These are phyloP conservation scores for Plasmodium gonderi DNA, from an alignment of 169 alveolate genomes.

Conservation along the genomic window DNA sequence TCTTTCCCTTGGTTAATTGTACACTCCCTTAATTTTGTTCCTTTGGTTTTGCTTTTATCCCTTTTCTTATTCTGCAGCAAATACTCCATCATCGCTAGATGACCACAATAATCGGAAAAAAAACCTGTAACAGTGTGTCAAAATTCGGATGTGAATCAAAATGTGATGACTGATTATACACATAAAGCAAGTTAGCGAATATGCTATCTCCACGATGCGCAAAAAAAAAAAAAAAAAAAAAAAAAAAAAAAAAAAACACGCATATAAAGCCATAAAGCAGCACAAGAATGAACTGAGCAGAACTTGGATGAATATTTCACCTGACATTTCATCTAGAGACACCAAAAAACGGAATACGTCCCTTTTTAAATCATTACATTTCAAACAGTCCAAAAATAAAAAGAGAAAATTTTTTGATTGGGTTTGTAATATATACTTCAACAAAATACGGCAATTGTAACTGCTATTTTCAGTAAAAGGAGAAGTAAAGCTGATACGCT, in stretches of 20 bases:
- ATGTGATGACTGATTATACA: no score
- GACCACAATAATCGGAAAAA: conserved; percentile 32
- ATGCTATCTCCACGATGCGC: no score
- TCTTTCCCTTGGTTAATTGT: not conserved
- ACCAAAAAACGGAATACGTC: not conserved
- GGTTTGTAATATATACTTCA: conserved; percentile 22
- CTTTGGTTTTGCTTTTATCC: not conserved
- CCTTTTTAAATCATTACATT: conserved; percentile 7
- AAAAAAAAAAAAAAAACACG: no score
- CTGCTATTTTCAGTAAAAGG: conserved; percentile 27
- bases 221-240: no score
- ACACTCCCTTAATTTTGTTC: not conserved
- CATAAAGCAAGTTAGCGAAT: no score
- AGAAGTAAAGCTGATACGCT: not conserved
- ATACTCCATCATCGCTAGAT: conserved; percentile 40
- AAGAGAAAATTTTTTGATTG: conserved; percentile 57
- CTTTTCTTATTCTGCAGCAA: not conserved
- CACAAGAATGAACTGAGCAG: no score
- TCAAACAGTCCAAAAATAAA: conserved; percentile 23
- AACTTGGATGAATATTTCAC: not conserved
- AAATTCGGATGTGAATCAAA: not conserved
- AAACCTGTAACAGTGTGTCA: not conserved
- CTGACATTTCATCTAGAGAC: conserved; percentile 16
- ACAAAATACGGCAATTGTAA: conserved; percentile 17
- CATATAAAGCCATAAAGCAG: no score